phyloP scores from a whole-genome alignment of 2,329 filamentous ascomycete genomes.

The Harringtonia aguacate region DNA sequence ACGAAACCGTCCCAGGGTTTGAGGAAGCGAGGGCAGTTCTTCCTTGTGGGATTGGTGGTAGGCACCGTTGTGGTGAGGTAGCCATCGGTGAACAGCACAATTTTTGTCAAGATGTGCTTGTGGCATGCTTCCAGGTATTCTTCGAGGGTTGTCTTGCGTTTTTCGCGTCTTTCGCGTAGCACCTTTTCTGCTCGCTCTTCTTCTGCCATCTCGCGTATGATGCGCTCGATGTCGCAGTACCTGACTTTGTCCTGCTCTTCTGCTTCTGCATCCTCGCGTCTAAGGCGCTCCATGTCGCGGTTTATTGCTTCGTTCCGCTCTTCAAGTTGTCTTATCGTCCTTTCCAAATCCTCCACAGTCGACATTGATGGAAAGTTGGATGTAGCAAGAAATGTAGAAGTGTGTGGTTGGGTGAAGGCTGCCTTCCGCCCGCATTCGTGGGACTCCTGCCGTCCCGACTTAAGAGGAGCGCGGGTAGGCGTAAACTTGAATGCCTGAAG shows the following conservation, averaged over 20 bases:
- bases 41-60: constrained; percentile 19
- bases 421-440: no score
- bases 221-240: neutral
- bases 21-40: constrained; percentile 18
- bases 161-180: constrained; percentile 14
- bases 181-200: constrained; percentile 7
- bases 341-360: no score
- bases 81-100: constrained; percentile 16
- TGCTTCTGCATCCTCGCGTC: neutral
- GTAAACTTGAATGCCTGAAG: no score
- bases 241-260: constrained; percentile 10
- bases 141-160: constrained; percentile 16
- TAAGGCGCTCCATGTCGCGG: neutral
- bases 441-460: no score
- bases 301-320: neutral
- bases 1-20: constrained; percentile 19
- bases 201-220: neutral
- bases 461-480: no score
- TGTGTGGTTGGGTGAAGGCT: no score
- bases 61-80: constrained; percentile 16
- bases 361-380: no score
- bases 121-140: constrained; percentile 22
- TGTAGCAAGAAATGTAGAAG: no score
- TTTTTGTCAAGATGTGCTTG: constrained; percentile 13
- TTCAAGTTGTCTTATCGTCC: no score